A percentile compares a stretch with the other conserved stretches of the same genome.
Evolutionary conservation across 1,284 basidiomycete species (phyloP).

Genomic region (Afroboletus lepidellus): DNA sequence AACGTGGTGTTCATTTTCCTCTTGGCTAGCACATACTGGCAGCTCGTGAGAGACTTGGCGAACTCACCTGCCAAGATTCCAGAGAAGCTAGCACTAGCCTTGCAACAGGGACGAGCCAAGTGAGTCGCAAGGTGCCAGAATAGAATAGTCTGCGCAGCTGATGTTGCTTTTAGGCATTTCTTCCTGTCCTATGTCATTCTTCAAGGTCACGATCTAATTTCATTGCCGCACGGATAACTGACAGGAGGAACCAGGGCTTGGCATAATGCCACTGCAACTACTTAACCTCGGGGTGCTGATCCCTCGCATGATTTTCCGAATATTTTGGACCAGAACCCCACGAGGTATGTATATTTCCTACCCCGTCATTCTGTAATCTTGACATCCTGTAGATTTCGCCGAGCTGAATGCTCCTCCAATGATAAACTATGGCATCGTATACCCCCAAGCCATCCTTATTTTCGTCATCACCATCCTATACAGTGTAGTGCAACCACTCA

Average conservation of each 20-base stretch:
- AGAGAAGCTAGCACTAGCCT: conserved; percentile 80
- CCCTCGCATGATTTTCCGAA: conserved; percentile 66
- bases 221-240: conserved; percentile 2
- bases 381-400: conserved; percentile 68
- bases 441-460: conserved; percentile 93
- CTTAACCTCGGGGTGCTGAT: conserved; percentile 86
- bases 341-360: conserved; percentile 54
- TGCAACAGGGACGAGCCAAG: conserved; percentile 75
- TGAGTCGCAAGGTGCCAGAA: conserved; percentile 22
- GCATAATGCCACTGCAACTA: conserved; percentile 93
- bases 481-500: conserved; percentile 92
- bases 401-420: conserved; percentile 96
- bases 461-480: conserved; percentile 95
- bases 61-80: conserved; percentile 87
- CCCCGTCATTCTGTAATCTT: not conserved
- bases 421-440: conserved; percentile 92
- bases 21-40: conserved; percentile 86
- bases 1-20: conserved; percentile 97
- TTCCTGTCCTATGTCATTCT: conserved; percentile 95
- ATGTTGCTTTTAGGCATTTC: conserved; percentile 64
- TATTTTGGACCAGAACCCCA: conserved; percentile 81
- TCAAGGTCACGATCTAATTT: conserved; percentile 56
- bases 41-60: conserved; percentile 82
- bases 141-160: conserved; percentile 15
- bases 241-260: conserved; percentile 57